Evolutionary conservation across 192 early-diverging fungal genomes (phyloP).

Genomic region (Podila epigama): DNA sequence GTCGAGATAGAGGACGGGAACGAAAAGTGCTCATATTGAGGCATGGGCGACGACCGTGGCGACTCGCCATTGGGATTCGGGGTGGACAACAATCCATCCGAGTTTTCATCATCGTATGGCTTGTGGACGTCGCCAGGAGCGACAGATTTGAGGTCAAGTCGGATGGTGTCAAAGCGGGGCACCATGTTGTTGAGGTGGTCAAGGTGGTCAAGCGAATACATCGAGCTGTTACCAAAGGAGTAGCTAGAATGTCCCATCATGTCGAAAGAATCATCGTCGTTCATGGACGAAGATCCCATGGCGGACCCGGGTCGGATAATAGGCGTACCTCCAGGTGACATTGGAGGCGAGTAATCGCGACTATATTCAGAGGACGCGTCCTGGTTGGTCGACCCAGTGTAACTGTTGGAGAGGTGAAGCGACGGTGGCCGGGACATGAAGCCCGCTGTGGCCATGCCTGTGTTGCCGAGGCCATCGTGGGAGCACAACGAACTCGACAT

Average conservation of each 20-base stretch:
- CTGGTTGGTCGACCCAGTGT: conserved; percentile 25
- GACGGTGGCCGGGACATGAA: conserved; percentile 42
- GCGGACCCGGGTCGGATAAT: conserved; percentile 17
- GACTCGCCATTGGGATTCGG: conserved; percentile 41
- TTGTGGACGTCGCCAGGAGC: conserved; percentile 39
- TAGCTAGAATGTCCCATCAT: conserved; percentile 42
- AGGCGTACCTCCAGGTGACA: conserved; percentile 26
- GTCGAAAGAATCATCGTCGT: conserved; percentile 42
- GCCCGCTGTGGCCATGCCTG: conserved; percentile 20
- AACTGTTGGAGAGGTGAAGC: conserved; percentile 23
- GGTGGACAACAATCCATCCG: conserved; percentile 11
- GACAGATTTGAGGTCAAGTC: conserved; percentile 42
- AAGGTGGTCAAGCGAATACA: conserved; percentile 39
- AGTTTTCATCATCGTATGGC: conserved; percentile 20
- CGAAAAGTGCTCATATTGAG: conserved; percentile 42
- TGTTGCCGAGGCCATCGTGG: neutral
- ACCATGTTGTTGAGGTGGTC: conserved; percentile 42
- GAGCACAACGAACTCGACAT: neutral
- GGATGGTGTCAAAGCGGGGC: conserved; percentile 36
- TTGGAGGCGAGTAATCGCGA: conserved; percentile 40
- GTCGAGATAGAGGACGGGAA: conserved; percentile 45
- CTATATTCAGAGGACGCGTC: conserved; percentile 31
- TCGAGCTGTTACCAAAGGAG: conserved; percentile 31
- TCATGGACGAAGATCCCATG: conserved; percentile 29
- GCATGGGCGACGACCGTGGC: conserved; percentile 39